Evolutionary conservation across 495 filamentous ascomycete genomes (phyloP), one percentile per base, ranked within the genome.

Genomic region (Podospora comata): DNA sequence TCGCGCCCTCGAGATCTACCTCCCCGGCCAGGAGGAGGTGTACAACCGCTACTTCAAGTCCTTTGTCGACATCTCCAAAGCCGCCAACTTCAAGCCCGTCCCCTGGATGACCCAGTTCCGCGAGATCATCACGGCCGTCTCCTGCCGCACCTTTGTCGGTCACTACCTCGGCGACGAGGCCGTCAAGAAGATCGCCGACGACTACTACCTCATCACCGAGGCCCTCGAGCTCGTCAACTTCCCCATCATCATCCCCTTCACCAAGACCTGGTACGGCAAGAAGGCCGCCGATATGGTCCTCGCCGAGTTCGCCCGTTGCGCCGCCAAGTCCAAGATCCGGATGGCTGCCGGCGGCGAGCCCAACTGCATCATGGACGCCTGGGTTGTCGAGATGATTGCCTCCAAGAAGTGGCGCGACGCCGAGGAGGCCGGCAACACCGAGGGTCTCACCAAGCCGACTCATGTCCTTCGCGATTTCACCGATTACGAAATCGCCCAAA

Each of bases 191-290:
- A 94, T 99, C 70, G 91, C 94, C 67, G 92, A 97, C 76, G 94
- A 99, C 79, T 99, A 95, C 80, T 99, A 96, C 79, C 85, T 92
- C 72, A 96, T 98, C 75, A 99, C 95, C 18, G 96, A 91, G 59
- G 95, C 95, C 7, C 87, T 99, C 67, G 95, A 99, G 76, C 86
- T 99, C 54, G 95, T 99, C 79, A 98, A 98, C 82, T 98, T 99
- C 85, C 95, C 95, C 48, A 90, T 99, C 81, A 97, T 98, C 79
- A 80, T 99, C 63, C 95, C 95, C 59, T 99, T 86, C 85, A 97
- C 95, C 72, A 94, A 91, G 85, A 91, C 92, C 9, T 99, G 93
- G 92, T 97, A 97, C 77, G 95, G 95, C 69, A 96, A 98, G 86
- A 95, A 92, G 80, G 92, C 94, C 19, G 89, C 95, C 55, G 91